Evolutionary conservation across 2,329 filamentous ascomycete genomes (phyloP).

Genomic region (Aspergillus spinulosporus): DNA sequence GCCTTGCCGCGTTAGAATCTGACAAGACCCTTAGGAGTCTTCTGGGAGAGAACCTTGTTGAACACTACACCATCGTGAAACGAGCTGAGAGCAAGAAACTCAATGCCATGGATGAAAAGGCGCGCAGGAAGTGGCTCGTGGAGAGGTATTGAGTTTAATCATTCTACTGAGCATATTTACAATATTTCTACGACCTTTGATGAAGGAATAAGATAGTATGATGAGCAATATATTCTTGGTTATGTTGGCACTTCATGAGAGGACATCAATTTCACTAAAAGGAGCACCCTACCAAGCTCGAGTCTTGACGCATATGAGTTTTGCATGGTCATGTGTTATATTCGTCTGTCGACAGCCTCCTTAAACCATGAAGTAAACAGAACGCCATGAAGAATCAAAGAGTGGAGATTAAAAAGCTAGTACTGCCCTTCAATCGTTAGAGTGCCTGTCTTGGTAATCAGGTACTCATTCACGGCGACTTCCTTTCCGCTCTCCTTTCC

Average conservation of each 20-base stretch:
- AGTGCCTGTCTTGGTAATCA: constrained; percentile 66
- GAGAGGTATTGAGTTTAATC: constrained; percentile 35
- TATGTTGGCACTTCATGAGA: no score
- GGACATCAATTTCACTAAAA: no score
- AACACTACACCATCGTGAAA: constrained; percentile 35
- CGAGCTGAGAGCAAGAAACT: constrained; percentile 35
- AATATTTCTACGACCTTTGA: no score
- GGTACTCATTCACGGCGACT: constrained; percentile 63
- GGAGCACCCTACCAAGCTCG: no score
- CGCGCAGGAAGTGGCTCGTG: constrained; percentile 40
- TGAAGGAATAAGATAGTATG: no score
- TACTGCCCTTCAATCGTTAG: constrained; percentile 61
- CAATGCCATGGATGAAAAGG: constrained; percentile 32
- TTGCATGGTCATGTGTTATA: no score
- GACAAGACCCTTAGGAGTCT: constrained; percentile 30
- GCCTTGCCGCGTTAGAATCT: constrained; percentile 33
- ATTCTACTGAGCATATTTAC: no score
- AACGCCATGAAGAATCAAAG: no score
- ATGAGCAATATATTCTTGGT: no score
- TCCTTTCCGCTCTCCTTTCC: constrained; percentile 68
- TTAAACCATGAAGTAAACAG: no score
- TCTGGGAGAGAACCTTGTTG: constrained; percentile 32
- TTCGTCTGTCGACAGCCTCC: no score
- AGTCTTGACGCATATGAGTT: no score
- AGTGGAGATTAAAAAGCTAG: constrained; percentile 2